Evolutionary conservation across 371 early-diverging fungal genomes (phyloP), one percentile per base, ranked within the genome.

Genomic region (Nosema muscidifuracis): DNA sequence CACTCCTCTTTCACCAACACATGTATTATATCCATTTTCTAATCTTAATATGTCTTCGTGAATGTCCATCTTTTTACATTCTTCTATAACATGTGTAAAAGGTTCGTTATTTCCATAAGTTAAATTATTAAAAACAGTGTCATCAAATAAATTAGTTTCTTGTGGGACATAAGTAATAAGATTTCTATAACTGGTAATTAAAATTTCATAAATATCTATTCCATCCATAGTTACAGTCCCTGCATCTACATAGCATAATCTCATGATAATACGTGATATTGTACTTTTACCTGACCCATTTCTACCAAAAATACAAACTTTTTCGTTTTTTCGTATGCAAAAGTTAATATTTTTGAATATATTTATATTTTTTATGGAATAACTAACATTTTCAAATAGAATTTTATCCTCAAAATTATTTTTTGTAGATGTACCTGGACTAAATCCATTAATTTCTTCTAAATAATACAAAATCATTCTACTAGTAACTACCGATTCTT

Each of bases 241-340:
- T 33, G 51, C 9, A 68, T 62, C 77, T 18, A 43, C n/a, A 28
- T 55, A 30, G 24, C 55, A 65, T 80, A 92, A 93, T 56, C 72
- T 71, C 10, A 80, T 38, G 2, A 83, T 20, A 0, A 74, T 58
- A 51, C 63, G 87, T 55, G 97, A 78, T 33, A 97, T 84, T 10
- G 95, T 96, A 16, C 93, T 91, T 84, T 98, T 98, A 77, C 98
- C 97, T 65, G 92, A 88, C 86, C 99, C 99, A 87, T 96, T 98
- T 77, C 90, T 89, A 70, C 99, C 99, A 20, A 94, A 89, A 7
- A 98, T 85, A 83, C 73, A 77, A 0, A 78, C 61, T 65, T 81
- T 83, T 33, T 81, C 81, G 1, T 75, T 75, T 60, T 69, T 73
- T 0, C 71, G 65, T 44, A 89, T 87, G 31, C 84, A 79, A 36